Conservation (phyloP, 177 flowering plant genomes). For the Telopea speciosissima region DNA sequence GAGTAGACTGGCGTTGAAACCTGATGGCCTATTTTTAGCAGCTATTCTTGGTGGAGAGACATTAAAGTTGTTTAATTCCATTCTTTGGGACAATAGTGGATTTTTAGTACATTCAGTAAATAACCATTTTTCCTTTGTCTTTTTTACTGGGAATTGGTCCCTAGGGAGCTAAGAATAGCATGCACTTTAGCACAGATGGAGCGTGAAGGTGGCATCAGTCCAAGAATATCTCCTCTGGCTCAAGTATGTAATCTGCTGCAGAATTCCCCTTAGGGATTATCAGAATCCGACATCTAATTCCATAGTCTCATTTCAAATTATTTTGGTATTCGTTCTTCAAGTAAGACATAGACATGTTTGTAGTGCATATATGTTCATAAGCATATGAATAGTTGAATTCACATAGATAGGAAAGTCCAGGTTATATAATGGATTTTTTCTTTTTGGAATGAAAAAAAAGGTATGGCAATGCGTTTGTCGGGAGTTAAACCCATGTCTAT, state of each 20-base stretch:
- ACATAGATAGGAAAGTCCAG: background rate
- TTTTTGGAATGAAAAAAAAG: no score
- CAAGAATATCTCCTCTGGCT: conserved; percentile 89
- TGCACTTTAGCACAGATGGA: conserved; percentile 96
- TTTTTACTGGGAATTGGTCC: conserved; percentile 8
- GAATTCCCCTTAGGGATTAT: background rate
- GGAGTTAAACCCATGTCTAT: no score
- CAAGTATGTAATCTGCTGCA: conserved; percentile 42
- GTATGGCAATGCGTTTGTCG: no score
- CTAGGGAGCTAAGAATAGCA: conserved; percentile 85
- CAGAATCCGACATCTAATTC: background rate
- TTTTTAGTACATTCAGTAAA: background rate
- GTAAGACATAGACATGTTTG: no score
- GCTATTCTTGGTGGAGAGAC: conserved; percentile 98
- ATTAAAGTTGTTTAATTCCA: conserved; percentile 46
- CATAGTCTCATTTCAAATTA: background rate
- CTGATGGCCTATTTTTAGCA: conserved; percentile 94
- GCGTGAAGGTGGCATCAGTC: conserved; percentile 98
- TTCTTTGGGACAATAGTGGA: background rate
- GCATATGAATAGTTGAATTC: no score
- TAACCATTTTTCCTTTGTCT: conserved; percentile 3
- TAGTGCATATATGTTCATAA: background rate
- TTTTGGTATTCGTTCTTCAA: background rate
- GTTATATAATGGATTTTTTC: background rate
- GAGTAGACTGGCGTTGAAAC: conserved; percentile 86